Base-by-base conservation (phyloP, 1,284 basidiomycete species). In the Ustilago xerochloae region DNA sequence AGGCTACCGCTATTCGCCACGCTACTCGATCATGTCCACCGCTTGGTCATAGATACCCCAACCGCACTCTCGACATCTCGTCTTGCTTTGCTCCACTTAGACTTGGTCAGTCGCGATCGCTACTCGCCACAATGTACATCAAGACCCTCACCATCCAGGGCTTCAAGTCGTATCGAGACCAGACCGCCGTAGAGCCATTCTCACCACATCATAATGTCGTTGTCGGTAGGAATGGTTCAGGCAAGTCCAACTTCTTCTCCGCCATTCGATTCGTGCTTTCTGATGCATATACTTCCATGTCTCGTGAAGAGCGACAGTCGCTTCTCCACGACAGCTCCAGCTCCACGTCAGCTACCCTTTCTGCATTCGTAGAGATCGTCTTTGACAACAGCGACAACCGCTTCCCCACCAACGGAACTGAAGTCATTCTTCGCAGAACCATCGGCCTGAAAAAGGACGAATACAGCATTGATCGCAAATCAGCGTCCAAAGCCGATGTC, bases 391-490 rank as follows among this genome's bases (percentile, higher is more conserved):
- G 63, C 9, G 93, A 96, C 85, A 92, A 91, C 61, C 91, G 94
- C 10, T 98, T 98, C 83, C 81, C 81, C 33, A 69, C 76, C 63
- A 80, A 74, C 53, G 78, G 76, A 61, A 76, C 47, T 58, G 74
- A 81, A 45, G 67, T 84, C 62, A 71, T 82, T 26, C 64, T 84
- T 10, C 76, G 82, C 9, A 63, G 82, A 41, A 99, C 97, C 2
- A 98, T 99, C 64, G 97, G 97, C 69, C 86, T 94, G 50, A 98
- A 99, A 88, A 99, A 99, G 87, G 97, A 99, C 83, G 97, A 99
- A 86, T 99, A 98, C 86, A 93, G 92, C 75, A 88, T 99, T 46
- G 97, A 99, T 86, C 91, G 92, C 86, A 98, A 97, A 87, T 93
- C 91, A 70, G 92, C 93, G 0, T 93, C 90, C 85, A 98, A 97